phyloP scores from a whole-genome alignment of 306 rosid genomes.

The Vigna radiata region DNA sequence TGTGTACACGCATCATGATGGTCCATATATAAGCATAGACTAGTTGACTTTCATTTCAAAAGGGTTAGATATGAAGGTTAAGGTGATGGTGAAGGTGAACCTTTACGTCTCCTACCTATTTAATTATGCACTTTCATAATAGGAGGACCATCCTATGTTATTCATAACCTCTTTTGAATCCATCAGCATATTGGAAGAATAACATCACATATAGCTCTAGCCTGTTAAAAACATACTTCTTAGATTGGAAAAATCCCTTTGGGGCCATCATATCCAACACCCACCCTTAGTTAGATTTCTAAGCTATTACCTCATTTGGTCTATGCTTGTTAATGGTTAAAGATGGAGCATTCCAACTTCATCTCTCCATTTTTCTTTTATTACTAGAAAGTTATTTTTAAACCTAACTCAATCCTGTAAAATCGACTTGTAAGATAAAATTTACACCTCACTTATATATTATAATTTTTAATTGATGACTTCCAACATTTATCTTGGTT shows the following conservation, averaged over 20 bases:
- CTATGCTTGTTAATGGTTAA: slow-evolving; percentile 29
- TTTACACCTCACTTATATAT: no score
- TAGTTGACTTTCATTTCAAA: slow-evolving; percentile 47
- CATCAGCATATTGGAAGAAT: slow-evolving; percentile 17
- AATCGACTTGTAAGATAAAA: no score
- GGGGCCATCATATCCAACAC: neutral
- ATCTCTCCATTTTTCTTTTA: no score
- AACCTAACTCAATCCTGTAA: no score
- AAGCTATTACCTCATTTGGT: slow-evolving; percentile 42
- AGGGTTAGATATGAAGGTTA: slow-evolving; percentile 21
- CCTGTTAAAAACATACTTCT: neutral
- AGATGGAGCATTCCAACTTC: slow-evolving; percentile 1
- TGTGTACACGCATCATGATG: slow-evolving; percentile 26
- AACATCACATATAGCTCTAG: slow-evolving; percentile 17
- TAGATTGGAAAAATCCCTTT: slow-evolving; percentile 35
- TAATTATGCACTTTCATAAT: slow-evolving; percentile 31
- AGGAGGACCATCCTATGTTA: slow-evolving; percentile 49
- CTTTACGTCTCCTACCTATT: slow-evolving; percentile 39
- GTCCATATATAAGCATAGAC: slow-evolving; percentile 33
- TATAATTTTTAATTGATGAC: no score
- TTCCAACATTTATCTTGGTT: no score
- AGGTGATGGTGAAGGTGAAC: slow-evolving; percentile 13
- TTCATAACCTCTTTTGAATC: slow-evolving; percentile 27
- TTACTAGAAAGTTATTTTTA: no score
- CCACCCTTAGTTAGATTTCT: slow-evolving; percentile 37